Percentiles rank a stretch among this genome's conserved stretches.
phyloP scores from a whole-genome alignment of 805 yeast genomes.

The Zygoascus tannicola region DNA sequence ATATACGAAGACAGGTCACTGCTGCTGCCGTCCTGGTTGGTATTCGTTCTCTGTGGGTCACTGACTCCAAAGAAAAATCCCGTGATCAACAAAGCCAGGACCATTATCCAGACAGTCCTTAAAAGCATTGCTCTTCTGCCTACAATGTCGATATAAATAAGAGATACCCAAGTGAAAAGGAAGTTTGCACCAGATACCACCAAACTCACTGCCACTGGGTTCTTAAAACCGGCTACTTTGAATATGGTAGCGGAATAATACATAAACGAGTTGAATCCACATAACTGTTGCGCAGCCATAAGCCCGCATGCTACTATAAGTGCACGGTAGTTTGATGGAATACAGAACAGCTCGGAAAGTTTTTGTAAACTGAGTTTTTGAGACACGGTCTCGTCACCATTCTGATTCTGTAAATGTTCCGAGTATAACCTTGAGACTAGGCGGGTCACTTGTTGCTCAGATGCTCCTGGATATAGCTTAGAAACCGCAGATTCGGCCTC shows the following conservation, averaged over 20 bases:
- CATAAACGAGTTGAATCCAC: conserved; percentile 95
- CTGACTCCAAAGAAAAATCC: conserved; percentile 64
- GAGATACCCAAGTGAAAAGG: conserved; percentile 75
- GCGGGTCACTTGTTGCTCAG: conserved; percentile 51
- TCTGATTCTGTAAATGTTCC: conserved; percentile 12
- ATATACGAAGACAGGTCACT: conserved; percentile 33
- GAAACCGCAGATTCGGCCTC: conserved; percentile 60
- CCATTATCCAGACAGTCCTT: conserved; percentile 76
- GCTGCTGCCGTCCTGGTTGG: background rate
- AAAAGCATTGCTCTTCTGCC: conserved; percentile 83
- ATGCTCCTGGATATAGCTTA: conserved; percentile 53
- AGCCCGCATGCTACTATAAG: conserved; percentile 82
- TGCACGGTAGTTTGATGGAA: conserved; percentile 45
- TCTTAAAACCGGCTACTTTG: conserved; percentile 75
- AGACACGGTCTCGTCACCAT: background rate
- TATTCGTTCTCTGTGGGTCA: background rate
- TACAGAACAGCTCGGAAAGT: conserved; percentile 24
- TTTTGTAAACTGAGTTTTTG: conserved; percentile 3
- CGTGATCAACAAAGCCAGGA: conserved; percentile 61
- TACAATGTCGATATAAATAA: conserved; percentile 72
- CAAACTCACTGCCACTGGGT: conserved; percentile 86
- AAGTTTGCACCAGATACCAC: conserved; percentile 86
- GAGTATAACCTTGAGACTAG: conserved; percentile 55
- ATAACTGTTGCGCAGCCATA: conserved; percentile 93
- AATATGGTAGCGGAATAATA: conserved; percentile 91